These are phyloP conservation scores for Populus alba DNA, from an alignment of 345 rosid species.

Conservation along the genomic window DNA sequence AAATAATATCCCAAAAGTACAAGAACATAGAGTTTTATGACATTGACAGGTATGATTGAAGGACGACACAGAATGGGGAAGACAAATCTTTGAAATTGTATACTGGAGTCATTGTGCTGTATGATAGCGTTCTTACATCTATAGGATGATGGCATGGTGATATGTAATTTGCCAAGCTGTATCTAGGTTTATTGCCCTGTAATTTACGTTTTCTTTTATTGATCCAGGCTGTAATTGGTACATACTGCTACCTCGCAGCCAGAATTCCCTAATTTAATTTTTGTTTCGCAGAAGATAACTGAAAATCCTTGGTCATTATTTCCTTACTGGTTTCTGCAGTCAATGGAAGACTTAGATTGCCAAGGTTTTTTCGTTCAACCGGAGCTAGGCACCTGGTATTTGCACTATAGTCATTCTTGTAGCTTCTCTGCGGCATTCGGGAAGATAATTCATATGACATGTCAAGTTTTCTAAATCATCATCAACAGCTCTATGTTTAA, in stretches of 20 bases:
- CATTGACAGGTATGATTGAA: slow-evolving; percentile 42
- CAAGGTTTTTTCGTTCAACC: neutral
- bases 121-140: neutral
- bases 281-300: neutral
- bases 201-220: neutral
- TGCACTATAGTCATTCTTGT: neutral
- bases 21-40: slow-evolving; percentile 92
- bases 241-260: neutral
- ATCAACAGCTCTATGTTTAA: too few relatives aligned
- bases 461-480: neutral
- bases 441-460: neutral
- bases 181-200: neutral
- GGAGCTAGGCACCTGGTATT: neutral
- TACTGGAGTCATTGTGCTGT: neutral
- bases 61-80: neutral
- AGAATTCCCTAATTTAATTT: neutral
- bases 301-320: neutral
- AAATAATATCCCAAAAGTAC: slow-evolving; percentile 91
- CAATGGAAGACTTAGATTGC: neutral
- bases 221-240: neutral
- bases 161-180: neutral
- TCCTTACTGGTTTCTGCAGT: neutral
- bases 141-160: neutral
- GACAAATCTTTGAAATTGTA: neutral
- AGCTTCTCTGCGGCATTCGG: neutral